Evolutionary conservation across 768 basidiomycete genomes (phyloP).

Genomic region (Agrocybe pediades): DNA sequence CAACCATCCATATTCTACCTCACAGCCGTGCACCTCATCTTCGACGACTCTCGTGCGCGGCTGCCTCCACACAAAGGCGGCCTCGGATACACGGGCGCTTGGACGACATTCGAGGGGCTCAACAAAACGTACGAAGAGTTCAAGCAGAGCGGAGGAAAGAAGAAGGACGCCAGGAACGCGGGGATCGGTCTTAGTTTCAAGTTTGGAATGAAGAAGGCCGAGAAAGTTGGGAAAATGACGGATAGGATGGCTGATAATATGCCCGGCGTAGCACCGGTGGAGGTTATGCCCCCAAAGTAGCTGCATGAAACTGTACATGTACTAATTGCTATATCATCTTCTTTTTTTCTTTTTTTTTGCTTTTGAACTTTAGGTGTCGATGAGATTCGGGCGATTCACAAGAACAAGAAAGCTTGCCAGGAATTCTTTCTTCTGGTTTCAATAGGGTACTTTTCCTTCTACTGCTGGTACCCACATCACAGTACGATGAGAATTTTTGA

Average conservation of each 20-base stretch:
- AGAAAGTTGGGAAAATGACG: background rate
- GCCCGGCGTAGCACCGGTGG: slow-evolving; percentile 28
- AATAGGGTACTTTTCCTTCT: too few species aligned
- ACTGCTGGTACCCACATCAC: too few species aligned
- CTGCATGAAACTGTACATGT: background rate
- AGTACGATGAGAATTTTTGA: too few species aligned
- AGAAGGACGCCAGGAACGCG: slow-evolving; percentile 38
- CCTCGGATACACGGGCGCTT: slow-evolving; percentile 60
- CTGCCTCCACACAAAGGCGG: slow-evolving; percentile 56
- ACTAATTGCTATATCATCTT: too few species aligned
- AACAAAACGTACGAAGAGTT: slow-evolving; percentile 57
- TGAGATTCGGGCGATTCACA: too few species aligned
- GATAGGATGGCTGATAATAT: background rate
- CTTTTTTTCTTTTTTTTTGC: too few species aligned
- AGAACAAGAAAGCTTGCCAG: too few species aligned
- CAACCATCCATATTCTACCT: slow-evolving; percentile 63
- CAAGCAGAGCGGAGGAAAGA: slow-evolving; percentile 17
- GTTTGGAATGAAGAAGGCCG: slow-evolving; percentile 24
- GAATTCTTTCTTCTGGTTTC: too few species aligned
- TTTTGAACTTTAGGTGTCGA: too few species aligned
- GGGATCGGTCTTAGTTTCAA: slow-evolving; percentile 45
- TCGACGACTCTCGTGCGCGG: slow-evolving; percentile 68
- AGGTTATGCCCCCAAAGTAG: slow-evolving; percentile 17
- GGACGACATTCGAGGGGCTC: slow-evolving; percentile 60
- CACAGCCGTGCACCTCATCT: slow-evolving; percentile 55